These are phyloP conservation scores for Agaricus blazei DNA, from an alignment of 768 basidiomycete genomes.

Conservation along the genomic window DNA sequence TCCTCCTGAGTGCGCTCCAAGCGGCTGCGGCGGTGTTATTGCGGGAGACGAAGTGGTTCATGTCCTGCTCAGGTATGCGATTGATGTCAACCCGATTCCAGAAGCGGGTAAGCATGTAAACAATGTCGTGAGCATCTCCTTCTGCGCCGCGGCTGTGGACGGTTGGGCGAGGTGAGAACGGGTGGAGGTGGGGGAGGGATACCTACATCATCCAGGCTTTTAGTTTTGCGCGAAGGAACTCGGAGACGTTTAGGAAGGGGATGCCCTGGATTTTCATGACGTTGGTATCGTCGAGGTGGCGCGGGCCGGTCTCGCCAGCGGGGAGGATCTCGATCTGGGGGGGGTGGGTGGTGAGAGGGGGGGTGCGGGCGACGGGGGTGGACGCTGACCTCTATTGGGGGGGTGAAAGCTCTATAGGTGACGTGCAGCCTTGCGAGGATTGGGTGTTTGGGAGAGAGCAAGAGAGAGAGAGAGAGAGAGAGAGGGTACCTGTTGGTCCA, in stretches of 20 bases:
- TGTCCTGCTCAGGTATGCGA: constrained; percentile 80
- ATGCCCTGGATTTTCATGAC: constrained; percentile 65
- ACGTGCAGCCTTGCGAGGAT: constrained; percentile 53
- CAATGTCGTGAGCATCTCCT: constrained; percentile 73
- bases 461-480: neutral
- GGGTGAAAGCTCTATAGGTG: constrained; percentile 72
- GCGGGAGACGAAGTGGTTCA: constrained; percentile 66
- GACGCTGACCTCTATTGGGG: constrained; percentile 63
- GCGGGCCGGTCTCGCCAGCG: constrained; percentile 78
- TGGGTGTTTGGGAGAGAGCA: neutral
- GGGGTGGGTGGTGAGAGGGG: neutral
- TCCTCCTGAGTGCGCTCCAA: constrained; percentile 72
- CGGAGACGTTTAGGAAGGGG: constrained; percentile 80
- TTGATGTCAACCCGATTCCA: constrained; percentile 86
- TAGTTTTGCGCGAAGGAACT: constrained; percentile 82
- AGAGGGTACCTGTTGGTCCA: constrained; percentile 74
- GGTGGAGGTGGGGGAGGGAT: constrained; percentile 13
- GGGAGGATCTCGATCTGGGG: constrained; percentile 76
- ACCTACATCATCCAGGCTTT: constrained; percentile 78
- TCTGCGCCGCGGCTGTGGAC: constrained; percentile 57
- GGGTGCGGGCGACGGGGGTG: neutral
- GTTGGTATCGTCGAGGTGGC: constrained; percentile 61
- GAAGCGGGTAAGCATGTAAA: constrained; percentile 63
- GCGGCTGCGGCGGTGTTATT: constrained; percentile 60
- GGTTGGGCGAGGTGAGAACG: constrained; percentile 11